Percentiles rank a stretch among this genome's conserved stretches.
Evolutionary conservation across 2,329 filamentous ascomycete genomes (phyloP).

Genomic region (Fusarium vanettenii): DNA sequence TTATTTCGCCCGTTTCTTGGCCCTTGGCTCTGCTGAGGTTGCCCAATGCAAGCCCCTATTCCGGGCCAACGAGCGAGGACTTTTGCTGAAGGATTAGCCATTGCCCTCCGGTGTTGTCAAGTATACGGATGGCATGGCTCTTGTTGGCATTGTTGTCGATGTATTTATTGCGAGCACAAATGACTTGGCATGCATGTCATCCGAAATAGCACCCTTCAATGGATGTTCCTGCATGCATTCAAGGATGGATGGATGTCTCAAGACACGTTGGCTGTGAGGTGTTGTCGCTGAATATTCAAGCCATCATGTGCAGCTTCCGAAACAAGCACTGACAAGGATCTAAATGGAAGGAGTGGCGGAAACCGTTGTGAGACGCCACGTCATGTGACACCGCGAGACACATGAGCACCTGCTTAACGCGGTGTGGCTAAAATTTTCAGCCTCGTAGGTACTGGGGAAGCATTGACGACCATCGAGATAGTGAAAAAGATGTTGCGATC

Average conservation of each 20-base stretch:
- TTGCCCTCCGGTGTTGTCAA: not conserved
- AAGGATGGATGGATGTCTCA: not conserved
- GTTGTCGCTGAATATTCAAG: not conserved
- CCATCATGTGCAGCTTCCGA: not conserved
- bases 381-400: constrained; percentile 42
- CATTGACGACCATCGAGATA: not conserved
- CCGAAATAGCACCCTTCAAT: not conserved
- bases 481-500: constrained; percentile 45
- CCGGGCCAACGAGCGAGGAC: constrained; percentile 16
- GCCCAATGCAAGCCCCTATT: constrained; percentile 24
- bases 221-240: not conserved
- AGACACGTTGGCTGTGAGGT: not conserved
- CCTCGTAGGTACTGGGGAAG: not conserved
- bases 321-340: not conserved
- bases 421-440: constrained; percentile 43
- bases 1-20: constrained; percentile 31
- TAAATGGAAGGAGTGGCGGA: not conserved
- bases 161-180: not conserved
- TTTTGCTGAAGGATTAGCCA: constrained; percentile 10
- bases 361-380: constrained; percentile 7
- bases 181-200: not conserved
- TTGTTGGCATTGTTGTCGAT: constrained; percentile 4
- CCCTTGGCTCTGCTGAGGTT: constrained; percentile 16
- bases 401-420: constrained; percentile 20
- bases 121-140: not conserved